Evolutionary conservation across 192 early-diverging fungal species (phyloP), one percentile per base, ranked within the genome.

Genomic region (Backusella psychrophila): DNA sequence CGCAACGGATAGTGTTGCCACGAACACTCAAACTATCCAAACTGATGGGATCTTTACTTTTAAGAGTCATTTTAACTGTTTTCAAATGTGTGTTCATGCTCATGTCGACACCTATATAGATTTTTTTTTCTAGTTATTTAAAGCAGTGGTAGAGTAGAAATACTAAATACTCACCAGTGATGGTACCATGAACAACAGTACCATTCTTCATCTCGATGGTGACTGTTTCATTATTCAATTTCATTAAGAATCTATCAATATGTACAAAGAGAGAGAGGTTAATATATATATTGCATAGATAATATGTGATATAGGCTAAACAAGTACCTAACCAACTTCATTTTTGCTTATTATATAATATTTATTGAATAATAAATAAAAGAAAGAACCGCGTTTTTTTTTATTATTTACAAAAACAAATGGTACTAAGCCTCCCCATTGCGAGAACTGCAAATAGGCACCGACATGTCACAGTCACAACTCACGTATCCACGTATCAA

Each of bases 51-150:
- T 99, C 96, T 84, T 93, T 93, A 83, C 91, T 93, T 79, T 94
- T 94, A 11, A 99, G 93, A 0, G 97, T 99, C 97, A 99, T 96
- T 84, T 99, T 99, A 71, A 99, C 97, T 44, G 94, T 91, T 80
- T 97, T 98, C 83, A 99, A 87, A 84, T 99, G 98, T 76, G 96
- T 98, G 85, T 99, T 99, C 98, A 99, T 99, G 85, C 92, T 94
- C 96, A 99, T 97, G 79, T 99, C 98, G 26, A 99, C 96, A 63
- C 94, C 94, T 90, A 80, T 15, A 69, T 11, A 80, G n/a, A n/a
- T n/a, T 68, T 21, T 53, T 68, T 21, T 53, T 11, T 39, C 38
- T 65, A 19, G 26, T 41, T 46, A 75, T 7, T 49, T 49, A 41
- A 42, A 46, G 12, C 7, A n/a, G 49, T 34, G 44, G 41, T 17